Evolutionary conservation across 1,284 basidiomycete genomes (phyloP).

Genomic region (Volvariella volvacea): DNA sequence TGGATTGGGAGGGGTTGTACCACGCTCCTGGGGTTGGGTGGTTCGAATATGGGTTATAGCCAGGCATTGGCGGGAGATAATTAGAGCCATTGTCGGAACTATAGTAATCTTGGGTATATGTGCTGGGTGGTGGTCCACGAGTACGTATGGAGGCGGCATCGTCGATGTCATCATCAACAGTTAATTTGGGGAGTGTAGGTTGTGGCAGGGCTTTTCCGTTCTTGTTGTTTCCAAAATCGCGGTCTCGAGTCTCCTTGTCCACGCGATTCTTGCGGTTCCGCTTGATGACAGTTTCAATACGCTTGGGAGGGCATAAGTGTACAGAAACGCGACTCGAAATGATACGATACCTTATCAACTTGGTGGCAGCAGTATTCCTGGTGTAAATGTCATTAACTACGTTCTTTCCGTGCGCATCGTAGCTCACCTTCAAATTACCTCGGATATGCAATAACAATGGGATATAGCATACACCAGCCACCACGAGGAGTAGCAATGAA

Average conservation of each 20-base stretch:
- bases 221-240: slow-evolving; percentile 91
- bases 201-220: slow-evolving; percentile 87
- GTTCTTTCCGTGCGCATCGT: background rate
- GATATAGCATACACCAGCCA: slow-evolving; percentile 85
- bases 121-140: slow-evolving; percentile 47
- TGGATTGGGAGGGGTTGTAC: slow-evolving; percentile 50
- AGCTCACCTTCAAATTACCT: slow-evolving; percentile 82
- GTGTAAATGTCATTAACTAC: slow-evolving; percentile 5
- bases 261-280: slow-evolving; percentile 85
- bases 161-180: slow-evolving; percentile 74
- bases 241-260: slow-evolving; percentile 77
- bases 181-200: slow-evolving; percentile 91
- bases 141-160: slow-evolving; percentile 55
- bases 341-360: slow-evolving; percentile 77
- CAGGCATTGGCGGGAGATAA: slow-evolving; percentile 70
- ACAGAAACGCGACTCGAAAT: background rate
- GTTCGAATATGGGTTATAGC: slow-evolving; percentile 52
- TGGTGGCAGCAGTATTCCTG: slow-evolving; percentile 99
- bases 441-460: slow-evolving; percentile 93
- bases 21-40: slow-evolving; percentile 41
- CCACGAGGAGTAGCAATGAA: slow-evolving; percentile 74
- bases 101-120: slow-evolving; percentile 49
- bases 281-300: slow-evolving; percentile 91
- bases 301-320: slow-evolving; percentile 31
- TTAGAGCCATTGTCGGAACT: slow-evolving; percentile 43